Conservation (phyloP, 371 early-diverging fungal species). For the Mortierella sp. region DNA sequence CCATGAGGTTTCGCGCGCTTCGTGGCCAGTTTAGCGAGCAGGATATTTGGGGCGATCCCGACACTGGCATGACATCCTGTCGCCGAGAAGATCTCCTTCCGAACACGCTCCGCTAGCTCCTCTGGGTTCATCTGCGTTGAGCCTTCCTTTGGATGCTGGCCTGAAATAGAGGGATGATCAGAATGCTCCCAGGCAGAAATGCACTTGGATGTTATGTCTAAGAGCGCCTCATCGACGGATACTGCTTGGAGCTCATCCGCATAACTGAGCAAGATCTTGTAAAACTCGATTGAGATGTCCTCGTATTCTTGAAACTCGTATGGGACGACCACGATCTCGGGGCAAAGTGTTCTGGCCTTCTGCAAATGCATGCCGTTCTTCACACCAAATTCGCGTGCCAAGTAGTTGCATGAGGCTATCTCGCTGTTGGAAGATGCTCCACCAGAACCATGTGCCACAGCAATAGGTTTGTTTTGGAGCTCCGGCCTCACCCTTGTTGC, state of each 20-base stretch:
- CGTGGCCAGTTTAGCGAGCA: slow-evolving; percentile 85
- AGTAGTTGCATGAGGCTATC: slow-evolving; percentile 83
- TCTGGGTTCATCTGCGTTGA: slow-evolving; percentile 5
- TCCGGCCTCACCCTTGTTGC: slow-evolving; percentile 77
- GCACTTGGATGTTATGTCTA: slow-evolving; percentile 74
- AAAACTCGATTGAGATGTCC: slow-evolving; percentile 71
- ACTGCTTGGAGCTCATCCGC: slow-evolving; percentile 83
- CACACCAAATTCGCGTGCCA: slow-evolving; percentile 77
- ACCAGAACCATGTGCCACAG: slow-evolving; percentile 54
- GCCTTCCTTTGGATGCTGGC: neutral
- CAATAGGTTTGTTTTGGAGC: slow-evolving; percentile 69
- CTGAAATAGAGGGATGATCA: slow-evolving; percentile 24
- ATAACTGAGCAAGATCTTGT: slow-evolving; percentile 69
- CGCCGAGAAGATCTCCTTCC: slow-evolving; percentile 59
- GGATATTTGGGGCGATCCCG: slow-evolving; percentile 79
- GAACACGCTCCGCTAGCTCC: slow-evolving; percentile 61
- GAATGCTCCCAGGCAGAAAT: slow-evolving; percentile 40
- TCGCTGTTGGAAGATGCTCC: slow-evolving; percentile 55
- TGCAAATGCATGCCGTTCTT: slow-evolving; percentile 77
- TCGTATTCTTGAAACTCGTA: slow-evolving; percentile 81
- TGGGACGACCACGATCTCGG: slow-evolving; percentile 68
- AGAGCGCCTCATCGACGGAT: slow-evolving; percentile 81
- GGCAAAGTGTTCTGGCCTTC: slow-evolving; percentile 70
- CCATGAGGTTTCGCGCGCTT: slow-evolving; percentile 87
- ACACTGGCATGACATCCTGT: slow-evolving; percentile 80